These are phyloP conservation scores for Bacidia gigantensis DNA, from an alignment of 495 filamentous ascomycete species.

Conservation along the genomic window DNA sequence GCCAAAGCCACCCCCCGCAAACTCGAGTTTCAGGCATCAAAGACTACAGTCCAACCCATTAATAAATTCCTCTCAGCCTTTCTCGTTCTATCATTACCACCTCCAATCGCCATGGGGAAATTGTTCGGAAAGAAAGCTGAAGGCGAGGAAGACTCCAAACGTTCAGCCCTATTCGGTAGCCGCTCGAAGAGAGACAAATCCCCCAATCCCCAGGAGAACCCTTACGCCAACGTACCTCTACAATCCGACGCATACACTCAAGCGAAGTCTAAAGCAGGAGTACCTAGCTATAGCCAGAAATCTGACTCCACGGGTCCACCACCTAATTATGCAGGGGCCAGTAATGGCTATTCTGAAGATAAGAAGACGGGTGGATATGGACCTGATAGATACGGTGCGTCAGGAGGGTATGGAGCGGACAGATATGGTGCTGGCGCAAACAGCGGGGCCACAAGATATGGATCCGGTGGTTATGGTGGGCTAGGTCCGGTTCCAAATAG, in stretches of 20 bases:
- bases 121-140: constrained; percentile 54
- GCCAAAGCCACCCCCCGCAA: no score
- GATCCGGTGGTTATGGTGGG: constrained; percentile 62
- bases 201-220: constrained; percentile 43
- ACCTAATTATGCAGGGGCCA: constrained; percentile 8
- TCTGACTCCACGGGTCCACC: constrained; percentile 13
- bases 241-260: constrained; percentile 50
- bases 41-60: background rate
- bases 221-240: constrained; percentile 49
- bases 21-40: background rate
- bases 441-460: constrained; percentile 28
- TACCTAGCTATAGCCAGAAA: constrained; percentile 18
- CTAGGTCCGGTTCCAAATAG: constrained; percentile 42
- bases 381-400: constrained; percentile 35
- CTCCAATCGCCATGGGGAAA: constrained; percentile 40
- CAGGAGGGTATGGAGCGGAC: constrained; percentile 51
- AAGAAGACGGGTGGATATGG: constrained; percentile 31
- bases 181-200: constrained; percentile 43
- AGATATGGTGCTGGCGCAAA: constrained; percentile 37
- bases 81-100: background rate
- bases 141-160: constrained; percentile 44
- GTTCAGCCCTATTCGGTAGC: constrained; percentile 45
- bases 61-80: background rate
- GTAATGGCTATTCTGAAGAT: constrained; percentile 20
- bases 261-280: constrained; percentile 37